Percentiles rank a stretch among this genome's conserved stretches.
Conservation (phyloP, 2,329 filamentous ascomycete genomes). For the Fusarium albosuccineum region DNA sequence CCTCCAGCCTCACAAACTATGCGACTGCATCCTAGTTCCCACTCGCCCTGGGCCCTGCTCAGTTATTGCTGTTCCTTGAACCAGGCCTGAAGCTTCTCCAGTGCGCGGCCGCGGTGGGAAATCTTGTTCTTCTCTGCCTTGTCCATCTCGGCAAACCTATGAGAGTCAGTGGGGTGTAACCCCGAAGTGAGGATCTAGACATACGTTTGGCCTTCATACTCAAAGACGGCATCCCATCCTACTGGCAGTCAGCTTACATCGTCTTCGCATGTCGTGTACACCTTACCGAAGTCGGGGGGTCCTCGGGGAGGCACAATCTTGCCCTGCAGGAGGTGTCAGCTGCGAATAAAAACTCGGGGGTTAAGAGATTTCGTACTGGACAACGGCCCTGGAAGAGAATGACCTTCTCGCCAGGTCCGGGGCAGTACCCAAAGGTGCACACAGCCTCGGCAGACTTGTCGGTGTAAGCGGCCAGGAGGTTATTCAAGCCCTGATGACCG, state of each 20-base stretch:
- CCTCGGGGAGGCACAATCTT: conserved; percentile 89
- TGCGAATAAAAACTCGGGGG: not conserved
- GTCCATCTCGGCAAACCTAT: conserved; percentile 92
- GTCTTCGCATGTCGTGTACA: not conserved
- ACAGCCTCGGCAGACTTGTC: conserved; percentile 95
- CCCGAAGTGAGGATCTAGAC: conserved; percentile 42
- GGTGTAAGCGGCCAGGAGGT: conserved; percentile 86
- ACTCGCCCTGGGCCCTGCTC: not conserved
- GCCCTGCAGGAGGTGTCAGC: conserved; percentile 57
- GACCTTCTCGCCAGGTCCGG: conserved; percentile 85
- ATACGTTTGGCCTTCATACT: conserved; percentile 88
- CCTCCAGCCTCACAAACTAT: conserved; percentile 37
- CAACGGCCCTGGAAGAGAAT: conserved; percentile 94
- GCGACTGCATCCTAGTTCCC: conserved; percentile 10
- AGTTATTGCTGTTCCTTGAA: conserved; percentile 62
- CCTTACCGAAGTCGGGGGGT: conserved; percentile 82
- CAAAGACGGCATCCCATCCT: conserved; percentile 98
- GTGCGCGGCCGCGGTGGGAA: conserved; percentile 89
- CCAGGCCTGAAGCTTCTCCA: conserved; percentile 89
- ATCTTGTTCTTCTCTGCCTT: conserved; percentile 89
- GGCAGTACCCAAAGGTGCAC: conserved; percentile 94
- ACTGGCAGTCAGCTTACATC: conserved; percentile 24
- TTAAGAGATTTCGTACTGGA: conserved; percentile 64
- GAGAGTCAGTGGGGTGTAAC: conserved; percentile 22
- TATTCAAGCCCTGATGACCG: conserved; percentile 88